Conservation (phyloP, 495 filamentous ascomycete species). For the Neurospora sublineolata region DNA sequence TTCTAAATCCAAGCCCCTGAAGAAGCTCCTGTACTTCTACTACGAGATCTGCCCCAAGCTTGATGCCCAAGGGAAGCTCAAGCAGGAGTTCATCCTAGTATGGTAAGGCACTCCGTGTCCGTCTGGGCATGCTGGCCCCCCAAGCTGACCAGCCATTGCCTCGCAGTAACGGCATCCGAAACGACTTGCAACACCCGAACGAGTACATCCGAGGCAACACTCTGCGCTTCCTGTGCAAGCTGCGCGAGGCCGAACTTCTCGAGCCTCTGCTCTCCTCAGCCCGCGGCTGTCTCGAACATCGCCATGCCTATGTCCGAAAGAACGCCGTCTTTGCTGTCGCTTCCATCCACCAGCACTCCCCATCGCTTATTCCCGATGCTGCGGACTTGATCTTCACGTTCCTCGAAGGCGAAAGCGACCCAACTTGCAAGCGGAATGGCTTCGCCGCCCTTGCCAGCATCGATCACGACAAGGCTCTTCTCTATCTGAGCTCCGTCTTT, state of each 20-base stretch:
- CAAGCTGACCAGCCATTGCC: slow-evolving; percentile 9
- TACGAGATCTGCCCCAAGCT: slow-evolving; percentile 98
- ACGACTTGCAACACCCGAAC: slow-evolving; percentile 94
- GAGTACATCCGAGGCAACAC: slow-evolving; percentile 98
- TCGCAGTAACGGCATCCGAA: slow-evolving; percentile 86
- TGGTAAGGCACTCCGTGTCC: slow-evolving; percentile 51
- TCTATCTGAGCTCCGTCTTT: slow-evolving; percentile 82
- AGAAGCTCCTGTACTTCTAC: slow-evolving; percentile 98
- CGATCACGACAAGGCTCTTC: slow-evolving; percentile 83
- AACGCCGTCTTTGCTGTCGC: slow-evolving; percentile 92
- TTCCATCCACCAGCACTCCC: slow-evolving; percentile 86
- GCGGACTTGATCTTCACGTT: slow-evolving; percentile 85
- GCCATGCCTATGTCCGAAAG: slow-evolving; percentile 96
- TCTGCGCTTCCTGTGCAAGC: slow-evolving; percentile 90
- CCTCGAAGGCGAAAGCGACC: slow-evolving; percentile 82
- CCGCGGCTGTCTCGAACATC: slow-evolving; percentile 82
- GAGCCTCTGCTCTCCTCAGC: slow-evolving; percentile 90
- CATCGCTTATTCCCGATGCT: slow-evolving; percentile 87
- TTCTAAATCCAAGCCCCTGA: slow-evolving; percentile 87
- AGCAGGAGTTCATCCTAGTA: slow-evolving; percentile 99
- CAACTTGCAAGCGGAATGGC: slow-evolving; percentile 96
- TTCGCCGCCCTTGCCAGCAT: slow-evolving; percentile 86
- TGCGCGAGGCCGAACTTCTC: slow-evolving; percentile 89
- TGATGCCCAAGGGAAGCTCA: slow-evolving; percentile 81
- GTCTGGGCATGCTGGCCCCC: neutral